These are phyloP conservation scores for Saturnispora bothae DNA, from an alignment of 805 yeast species.

Conservation along the genomic window DNA sequence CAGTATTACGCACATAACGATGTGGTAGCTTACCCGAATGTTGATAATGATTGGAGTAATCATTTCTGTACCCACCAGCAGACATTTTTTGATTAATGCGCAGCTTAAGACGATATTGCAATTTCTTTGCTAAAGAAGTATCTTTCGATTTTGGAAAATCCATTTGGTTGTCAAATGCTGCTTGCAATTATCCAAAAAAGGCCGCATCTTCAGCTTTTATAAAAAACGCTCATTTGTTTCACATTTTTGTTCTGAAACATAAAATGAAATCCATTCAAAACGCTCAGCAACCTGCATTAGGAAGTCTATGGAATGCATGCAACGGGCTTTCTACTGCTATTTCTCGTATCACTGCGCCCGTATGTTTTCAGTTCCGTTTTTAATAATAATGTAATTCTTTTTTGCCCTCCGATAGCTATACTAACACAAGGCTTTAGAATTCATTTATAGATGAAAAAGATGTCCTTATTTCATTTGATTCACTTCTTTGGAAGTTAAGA, in stretches of 20 bases:
- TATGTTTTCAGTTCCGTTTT: not conserved
- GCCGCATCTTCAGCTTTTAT: not conserved
- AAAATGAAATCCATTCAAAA: not conserved
- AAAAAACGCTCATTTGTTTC: not conserved
- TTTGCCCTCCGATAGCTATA: too few relatives aligned
- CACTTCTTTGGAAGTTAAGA: constrained; percentile 3
- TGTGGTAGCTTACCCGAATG: constrained; percentile 57
- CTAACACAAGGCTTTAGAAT: too few relatives aligned
- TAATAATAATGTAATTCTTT: too few relatives aligned
- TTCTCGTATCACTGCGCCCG: not conserved
- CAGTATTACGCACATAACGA: constrained; percentile 51
- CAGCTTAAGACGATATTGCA: not conserved
- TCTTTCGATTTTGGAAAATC: too few relatives aligned
- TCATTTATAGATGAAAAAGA: constrained; percentile 5
- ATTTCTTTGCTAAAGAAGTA: too few relatives aligned
- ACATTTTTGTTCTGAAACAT: not conserved
- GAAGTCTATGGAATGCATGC: constrained; percentile 1
- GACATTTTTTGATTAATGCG: not conserved
- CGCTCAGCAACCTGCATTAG: not conserved
- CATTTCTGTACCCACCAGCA: constrained; percentile 38
- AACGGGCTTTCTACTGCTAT: not conserved
- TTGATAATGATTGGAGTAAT: constrained; percentile 60
- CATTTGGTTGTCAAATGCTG: too few relatives aligned
- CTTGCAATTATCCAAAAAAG: too few relatives aligned
- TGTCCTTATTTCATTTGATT: constrained; percentile 3